Evolutionary conservation across 164 flowering plant genomes (phyloP), one percentile per base, ranked within the genome.

Genomic region (Umbellularia californica): DNA sequence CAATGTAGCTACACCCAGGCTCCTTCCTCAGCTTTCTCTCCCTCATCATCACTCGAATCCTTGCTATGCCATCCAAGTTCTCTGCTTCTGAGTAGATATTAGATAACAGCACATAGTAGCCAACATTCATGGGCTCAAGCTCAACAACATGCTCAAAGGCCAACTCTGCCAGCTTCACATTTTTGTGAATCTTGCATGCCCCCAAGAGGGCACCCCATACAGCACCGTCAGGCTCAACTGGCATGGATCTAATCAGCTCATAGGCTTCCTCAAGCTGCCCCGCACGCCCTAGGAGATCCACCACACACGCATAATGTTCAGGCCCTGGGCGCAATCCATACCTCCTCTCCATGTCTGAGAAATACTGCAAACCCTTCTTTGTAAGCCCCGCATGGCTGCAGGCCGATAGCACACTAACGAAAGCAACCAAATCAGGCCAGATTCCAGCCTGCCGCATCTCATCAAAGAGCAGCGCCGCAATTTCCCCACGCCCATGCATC

Each of bases 181-280:
- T 88, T 41, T 67, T 76, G 72, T 92, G 92, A 50, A 90, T 92
- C 80, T 84, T 92, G 78, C 97, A 90, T 5, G 97, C 94, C 74
- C 91, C 92, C 78, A 95, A 76, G 41, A 95, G 87, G 6, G 98
- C 94, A 17, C 97, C 97, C 98, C 98, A 93, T 12, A 90, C 91
- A n/a, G 95, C 92, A 60, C 97, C 95, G 74, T 93, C 97, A 25
- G 95, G 88, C 71, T 88, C 70, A 67, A 84, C 75, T 4, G 80
- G 78, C 93, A 90, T 93, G 2, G 90, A 85, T 15, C 70, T 66
- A 30, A 95, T 89, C 66, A 91, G 85, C 33, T 86, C 76, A 27
- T 10, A 33, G 12, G 97, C 97, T 78, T 92, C 89, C 24, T 79
- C 74, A 63, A 93, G 84, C 73, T 83, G 84, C 51, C 97, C 97